Base-by-base conservation (phyloP, 495 filamentous ascomycete genomes). In the Daldinia concentrica region DNA sequence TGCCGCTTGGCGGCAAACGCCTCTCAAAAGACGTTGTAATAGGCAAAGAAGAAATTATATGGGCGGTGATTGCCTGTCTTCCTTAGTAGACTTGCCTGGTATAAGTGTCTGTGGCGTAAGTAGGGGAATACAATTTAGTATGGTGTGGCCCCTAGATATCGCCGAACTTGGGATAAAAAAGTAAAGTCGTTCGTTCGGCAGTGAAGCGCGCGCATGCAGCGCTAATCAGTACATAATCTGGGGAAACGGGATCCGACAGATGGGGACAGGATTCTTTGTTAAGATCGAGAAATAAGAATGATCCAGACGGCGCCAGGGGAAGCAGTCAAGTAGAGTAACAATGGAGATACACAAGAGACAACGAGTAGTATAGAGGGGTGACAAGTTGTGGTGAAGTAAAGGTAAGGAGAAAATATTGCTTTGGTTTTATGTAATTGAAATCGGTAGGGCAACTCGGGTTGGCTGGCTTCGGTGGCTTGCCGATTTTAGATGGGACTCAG, bases 371-470 rank as follows among this genome's bases (percentile, higher is more conserved):
- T 74, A 73, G 77, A 75, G 71, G 74, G 79, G 76, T 81, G 78
- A 78, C 78, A 84, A 77, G 80, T 78, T 81, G 75, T 71, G 74
- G 75, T 79, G 79, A 81, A 78, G 82, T 82, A 82, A 82, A 80
- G 76, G 70, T 78, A 81, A 81, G 76, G 77, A 78, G 77, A 80
- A 78, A 81, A 76, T 76, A 77, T 71, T 77, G 66, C 60, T 69
- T 81, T 79, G 80, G 79, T 84, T 84, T 85, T 84, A 85, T 84
- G 83, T 85, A 85, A 85, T 82, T 82, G 79, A 80, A 85, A 84
- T 82, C 73, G 62, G 62, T 52, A 60, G 66, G 41, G 45, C 62
- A 64, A 60, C 36, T 36, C n/a, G 57, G 70, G 70, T 55, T 73
- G 64, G 69, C 37, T 64, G 43, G 60, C 45, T 56, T 72, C 17